Percentiles rank a stretch among this genome's conserved stretches.
phyloP scores from a whole-genome alignment of 257 asterid genomes.

The Capsicum baccatum region DNA sequence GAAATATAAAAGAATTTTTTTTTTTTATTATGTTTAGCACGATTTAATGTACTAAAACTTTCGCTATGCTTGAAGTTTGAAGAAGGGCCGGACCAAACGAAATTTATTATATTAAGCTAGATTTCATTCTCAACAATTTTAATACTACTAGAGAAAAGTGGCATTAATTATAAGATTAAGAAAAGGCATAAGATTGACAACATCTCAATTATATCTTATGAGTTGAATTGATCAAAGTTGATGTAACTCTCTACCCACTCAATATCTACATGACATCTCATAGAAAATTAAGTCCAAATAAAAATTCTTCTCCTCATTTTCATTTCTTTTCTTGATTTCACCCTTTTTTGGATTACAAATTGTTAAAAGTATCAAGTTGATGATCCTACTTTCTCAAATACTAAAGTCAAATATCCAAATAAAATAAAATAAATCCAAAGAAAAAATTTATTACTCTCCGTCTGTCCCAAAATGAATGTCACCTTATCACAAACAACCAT shows the following conservation, averaged over 20 bases:
- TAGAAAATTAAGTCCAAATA: neutral
- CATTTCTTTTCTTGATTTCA: neutral
- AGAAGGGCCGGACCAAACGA: too few species aligned
- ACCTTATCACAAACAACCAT: too few species aligned
- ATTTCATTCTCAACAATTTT: neutral
- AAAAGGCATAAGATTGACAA: neutral
- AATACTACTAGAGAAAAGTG: neutral
- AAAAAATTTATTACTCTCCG: too few species aligned
- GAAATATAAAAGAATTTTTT: too few species aligned
- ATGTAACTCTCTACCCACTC: constrained; percentile 18
- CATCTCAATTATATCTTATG: neutral
- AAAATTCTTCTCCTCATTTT: neutral
- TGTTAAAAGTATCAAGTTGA: neutral
- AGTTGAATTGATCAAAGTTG: constrained; percentile 26
- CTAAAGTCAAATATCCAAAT: neutral
- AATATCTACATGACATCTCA: neutral
- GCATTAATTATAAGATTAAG: neutral
- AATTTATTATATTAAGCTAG: neutral
- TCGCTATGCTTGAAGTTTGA: too few species aligned
- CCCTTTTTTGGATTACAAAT: neutral
- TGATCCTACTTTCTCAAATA: constrained; percentile 16
- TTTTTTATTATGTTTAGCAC: too few species aligned
- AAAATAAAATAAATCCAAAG: neutral
- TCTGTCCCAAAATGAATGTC: too few species aligned
- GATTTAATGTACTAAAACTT: too few species aligned